Base-by-base conservation (phyloP, 352 stramenopile species). In the Phytophthora pseudosyringae region DNA sequence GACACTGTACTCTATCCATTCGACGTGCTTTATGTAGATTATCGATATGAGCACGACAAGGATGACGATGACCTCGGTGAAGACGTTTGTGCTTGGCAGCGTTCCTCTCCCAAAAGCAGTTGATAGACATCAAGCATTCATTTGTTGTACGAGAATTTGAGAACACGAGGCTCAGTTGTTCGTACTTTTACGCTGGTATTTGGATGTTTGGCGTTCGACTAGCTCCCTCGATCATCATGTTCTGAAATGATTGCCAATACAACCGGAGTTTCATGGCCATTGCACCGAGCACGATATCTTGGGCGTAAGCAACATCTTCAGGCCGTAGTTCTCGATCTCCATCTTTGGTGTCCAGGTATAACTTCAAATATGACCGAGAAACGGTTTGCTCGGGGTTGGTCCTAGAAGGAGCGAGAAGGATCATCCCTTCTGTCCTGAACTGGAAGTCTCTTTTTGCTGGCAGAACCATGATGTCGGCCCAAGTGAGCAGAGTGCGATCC, bases 171-270 rank as follows among this genome's bases (percentile, higher is more conserved):
- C 21, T 21, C 21, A 21, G 31, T 35, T 7, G 7, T 35, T 35
- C 7, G 35, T 41, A 51, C 28, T 32, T 32, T 43, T 53, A 54
- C 47, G 9, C 16, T 16, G 47, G 3, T 4, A 26, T 32, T 38
- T 7, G 16, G 13, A 31, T 26, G 33, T 41, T 54, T 59, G 35
- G 28, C n/a, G n/a, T 10, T 38, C 44, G 40, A 13, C 5, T 32
- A 46, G 36, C 29, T 36, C 45, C 36, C 1, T 64, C 60, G 12
- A 64, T 53, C 28, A 69, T 5, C 60, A 64, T 64, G 28, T 64
- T 58, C 36, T 69, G 52, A 16, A 69, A 39, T 3, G 51, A 63
- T 25, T 68, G 44, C 60, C 60, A 68, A 31, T 41, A 69, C 13
- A 47, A 33, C 44, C 53, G 60, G 7, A 69, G 31, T 29, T 69